These are phyloP conservation scores for Stephanodiscus minutulus DNA, from an alignment of 108 stramenopile species.

Conservation along the genomic window DNA sequence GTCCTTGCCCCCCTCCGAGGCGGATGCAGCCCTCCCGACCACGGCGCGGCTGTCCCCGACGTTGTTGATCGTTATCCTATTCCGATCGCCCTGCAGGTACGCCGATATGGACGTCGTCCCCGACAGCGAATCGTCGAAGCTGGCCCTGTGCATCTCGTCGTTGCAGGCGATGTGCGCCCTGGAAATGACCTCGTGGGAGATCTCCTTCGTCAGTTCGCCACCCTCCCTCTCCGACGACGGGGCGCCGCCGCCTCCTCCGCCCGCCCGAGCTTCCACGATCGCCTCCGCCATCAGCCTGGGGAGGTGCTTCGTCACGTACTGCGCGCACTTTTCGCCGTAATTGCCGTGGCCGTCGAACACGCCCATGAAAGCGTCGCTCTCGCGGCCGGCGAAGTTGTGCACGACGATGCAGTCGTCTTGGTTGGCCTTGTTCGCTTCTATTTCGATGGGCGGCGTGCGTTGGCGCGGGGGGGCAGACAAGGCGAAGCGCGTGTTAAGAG, in stretches of 20 bases:
- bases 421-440: constrained; percentile 85
- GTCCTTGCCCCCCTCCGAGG: constrained; percentile 5
- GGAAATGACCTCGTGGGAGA: constrained; percentile 53
- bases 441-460: neutral
- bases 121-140: constrained; percentile 89
- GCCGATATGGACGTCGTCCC: constrained; percentile 93
- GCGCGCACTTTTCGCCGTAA: constrained; percentile 82
- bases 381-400: constrained; percentile 49
- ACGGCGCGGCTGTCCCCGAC: constrained; percentile 96
- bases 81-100: constrained; percentile 80
- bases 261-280: constrained; percentile 24
- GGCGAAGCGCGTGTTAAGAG: too few relatives aligned
- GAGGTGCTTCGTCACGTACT: constrained; percentile 72
- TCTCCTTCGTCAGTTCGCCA: constrained; percentile 66
- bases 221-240: constrained; percentile 26
- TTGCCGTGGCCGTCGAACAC: constrained; percentile 92
- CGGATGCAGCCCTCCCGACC: constrained; percentile 58
- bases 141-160: constrained; percentile 58
- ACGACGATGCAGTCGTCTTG: constrained; percentile 80
- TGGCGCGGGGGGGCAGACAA: neutral
- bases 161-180: constrained; percentile 78
- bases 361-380: constrained; percentile 75
- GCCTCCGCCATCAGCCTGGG: constrained; percentile 38
- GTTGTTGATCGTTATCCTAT: constrained; percentile 90
- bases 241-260: too few relatives aligned